Evolutionary conservation across 1,139 yeast genomes (phyloP), one percentile per base, ranked within the genome.

Genomic region (Pichia sp.): DNA sequence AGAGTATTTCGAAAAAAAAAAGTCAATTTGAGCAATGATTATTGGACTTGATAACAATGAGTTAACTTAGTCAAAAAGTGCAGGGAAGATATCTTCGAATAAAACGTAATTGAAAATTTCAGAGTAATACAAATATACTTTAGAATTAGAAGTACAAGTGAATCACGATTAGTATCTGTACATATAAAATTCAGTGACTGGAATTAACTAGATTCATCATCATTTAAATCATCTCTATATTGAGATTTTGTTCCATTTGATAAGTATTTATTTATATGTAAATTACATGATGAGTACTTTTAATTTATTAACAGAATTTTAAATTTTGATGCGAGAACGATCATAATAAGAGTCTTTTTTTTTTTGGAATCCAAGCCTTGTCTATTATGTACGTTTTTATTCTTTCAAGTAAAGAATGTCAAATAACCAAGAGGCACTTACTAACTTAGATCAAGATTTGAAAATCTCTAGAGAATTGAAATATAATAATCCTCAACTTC

Each of bases 221-320:
- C 89, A 53, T 69, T 74, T 63, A 82, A 85, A 22, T 76, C 74
- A 23, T 95, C 95, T 47, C 80, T 75, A 59, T 72, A 85, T 50
- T 73, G 69, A 4, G 73, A 68, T 53, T 70, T 67, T 4, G 74
- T 64, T 66, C 88, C 96, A 64, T 86, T 80, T 35, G 86, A 66
- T 38, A 78, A 67, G 1, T 80, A 74, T 71, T 79, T 68, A 59
- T 85, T 80, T 65, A 75, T 63, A 27, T 66, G 65, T 2, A 82
- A 69, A 23, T 75, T 67, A 57, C 66, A 75, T 46, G 73, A 68
- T 54, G 75, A n/a, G 73, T 46, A 79, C 62, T 20, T 68, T 58
- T 13, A 80, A 68, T 44, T 62, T 61, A 8, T 68, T 62, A 23
- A 84, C 72, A 37, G 87, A 69, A 27, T 67, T 55, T 51, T 72